Evolutionary conservation across 345 rosid genomes (phyloP).

Genomic region (Citrus cavaleriei): DNA sequence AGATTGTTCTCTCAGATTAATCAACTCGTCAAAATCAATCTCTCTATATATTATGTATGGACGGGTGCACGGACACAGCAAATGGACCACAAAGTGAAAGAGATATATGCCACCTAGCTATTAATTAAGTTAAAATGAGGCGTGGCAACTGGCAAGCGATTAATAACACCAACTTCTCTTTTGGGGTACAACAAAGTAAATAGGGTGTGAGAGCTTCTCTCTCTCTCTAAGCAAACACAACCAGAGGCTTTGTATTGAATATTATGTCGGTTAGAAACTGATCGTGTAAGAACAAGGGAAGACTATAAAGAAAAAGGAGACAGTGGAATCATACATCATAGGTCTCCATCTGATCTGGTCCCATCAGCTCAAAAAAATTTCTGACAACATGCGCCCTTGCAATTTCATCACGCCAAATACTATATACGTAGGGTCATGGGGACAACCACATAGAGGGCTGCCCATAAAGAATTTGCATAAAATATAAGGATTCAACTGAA

Average conservation of each 20-base stretch:
- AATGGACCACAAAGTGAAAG: neutral
- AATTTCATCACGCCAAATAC: conserved; percentile 28
- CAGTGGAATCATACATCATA: conserved; percentile 6
- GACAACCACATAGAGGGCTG: too few species aligned
- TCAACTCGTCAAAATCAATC: neutral
- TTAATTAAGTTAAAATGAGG: conserved; percentile 9
- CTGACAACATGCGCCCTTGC: conserved; percentile 27
- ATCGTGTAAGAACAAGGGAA: neutral
- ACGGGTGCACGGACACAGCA: neutral
- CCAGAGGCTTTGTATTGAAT: neutral
- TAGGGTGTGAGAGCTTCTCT: conserved; percentile 4
- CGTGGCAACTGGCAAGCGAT: conserved; percentile 35
- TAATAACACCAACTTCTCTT: conserved; percentile 12
- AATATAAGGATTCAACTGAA: too few species aligned
- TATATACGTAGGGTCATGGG: neutral
- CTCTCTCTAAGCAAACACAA: conserved; percentile 5
- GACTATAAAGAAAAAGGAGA: neutral
- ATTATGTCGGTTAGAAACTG: conserved; percentile 31
- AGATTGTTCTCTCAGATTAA: conserved; percentile 11
- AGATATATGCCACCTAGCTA: neutral
- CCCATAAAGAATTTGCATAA: too few species aligned
- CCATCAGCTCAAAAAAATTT: neutral
- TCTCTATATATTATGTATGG: neutral
- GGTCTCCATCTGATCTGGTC: conserved; percentile 40
- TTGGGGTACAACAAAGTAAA: conserved; percentile 38